Percentiles rank a stretch among this genome's conserved stretches.
phyloP scores from a whole-genome alignment of 2,329 filamentous ascomycete species.

The Lomentospora prolificans region DNA sequence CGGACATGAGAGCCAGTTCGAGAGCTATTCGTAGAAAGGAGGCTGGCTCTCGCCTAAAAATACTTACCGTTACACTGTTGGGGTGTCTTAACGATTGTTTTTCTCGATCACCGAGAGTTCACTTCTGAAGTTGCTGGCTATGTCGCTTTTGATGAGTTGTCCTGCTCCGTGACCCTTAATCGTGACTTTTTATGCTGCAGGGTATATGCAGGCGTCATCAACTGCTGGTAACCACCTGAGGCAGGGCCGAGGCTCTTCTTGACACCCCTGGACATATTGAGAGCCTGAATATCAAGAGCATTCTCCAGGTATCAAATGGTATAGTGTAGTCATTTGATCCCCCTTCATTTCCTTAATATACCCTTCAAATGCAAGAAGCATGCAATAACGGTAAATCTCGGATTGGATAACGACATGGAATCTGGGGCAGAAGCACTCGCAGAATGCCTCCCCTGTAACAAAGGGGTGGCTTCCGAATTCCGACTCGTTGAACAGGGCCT shows the following conservation, averaged over 20 bases:
- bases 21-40: neutral
- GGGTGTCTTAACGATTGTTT: too few species aligned
- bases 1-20: neutral
- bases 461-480: neutral
- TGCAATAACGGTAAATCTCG: neutral
- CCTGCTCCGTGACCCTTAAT: constrained; percentile 1
- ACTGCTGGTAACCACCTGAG: neutral
- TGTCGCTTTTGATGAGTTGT: neutral
- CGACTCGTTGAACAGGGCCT: too few species aligned
- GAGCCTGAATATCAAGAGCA: neutral
- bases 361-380: neutral
- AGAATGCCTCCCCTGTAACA: too few species aligned
- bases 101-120: too few species aligned
- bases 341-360: neutral
- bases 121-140: too few species aligned
- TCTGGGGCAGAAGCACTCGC: too few species aligned
- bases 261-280: neutral
- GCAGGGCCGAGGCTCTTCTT: neutral
- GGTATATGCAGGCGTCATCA: neutral
- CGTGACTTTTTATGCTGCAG: neutral
- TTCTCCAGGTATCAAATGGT: too few species aligned
- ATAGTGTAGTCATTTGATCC: neutral
- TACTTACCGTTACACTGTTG: too few species aligned
- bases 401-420: neutral
- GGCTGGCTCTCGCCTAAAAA: neutral